Base-by-base conservation (phyloP, 176 grass and related monocot genomes). In the Oryza meridionalis region DNA sequence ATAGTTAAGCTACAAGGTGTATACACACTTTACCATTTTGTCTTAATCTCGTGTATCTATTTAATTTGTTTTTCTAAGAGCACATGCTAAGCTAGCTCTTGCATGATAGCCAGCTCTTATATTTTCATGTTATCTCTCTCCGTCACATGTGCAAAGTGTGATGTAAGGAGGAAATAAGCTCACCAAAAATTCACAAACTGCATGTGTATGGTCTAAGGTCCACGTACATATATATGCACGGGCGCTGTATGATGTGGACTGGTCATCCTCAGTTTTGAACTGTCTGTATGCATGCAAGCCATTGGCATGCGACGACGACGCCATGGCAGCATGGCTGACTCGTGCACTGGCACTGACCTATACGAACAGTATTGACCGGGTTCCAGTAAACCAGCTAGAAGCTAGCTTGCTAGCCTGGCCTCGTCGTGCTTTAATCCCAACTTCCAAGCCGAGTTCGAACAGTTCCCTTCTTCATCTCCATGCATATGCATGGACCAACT, bases 291-390 rank as follows among this genome's bases (percentile, higher is more conserved):
- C 76, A 49, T 37, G 38, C 81, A 9, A 55, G 51, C 17, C 51
- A 55, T 55, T 55, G 17, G 51, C 51, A 55, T 55, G 51, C 51
- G 51, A 55, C 51, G 51, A 55, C 51, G 51, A 55, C 17, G 51
- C 51, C 51, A 55, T 55, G 16, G 51, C 51, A 37, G 35, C 35
- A 37, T 37, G 35, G 35, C 35, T 29, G 49, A 24, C 42, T 10
- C 72, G 66, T 65, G 79, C 69, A 43, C 46, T 47, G 73, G 26
- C 42, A 13, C 58, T 42, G 74, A 43, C 77, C 40, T 62, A 69
- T 45, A 51, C 42, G 69, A 88, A 84, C 87, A 88, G 76, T 63
- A 37, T 84, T 62, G 75, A 44, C 12, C 12, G 45, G 58, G 58
- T 61, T 61, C 58, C 58, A 61, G 21, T 22, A 61, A 61, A 8